Evolutionary conservation across 1,284 basidiomycete species (phyloP).

Genomic region (Afroboletus lepidellus): DNA sequence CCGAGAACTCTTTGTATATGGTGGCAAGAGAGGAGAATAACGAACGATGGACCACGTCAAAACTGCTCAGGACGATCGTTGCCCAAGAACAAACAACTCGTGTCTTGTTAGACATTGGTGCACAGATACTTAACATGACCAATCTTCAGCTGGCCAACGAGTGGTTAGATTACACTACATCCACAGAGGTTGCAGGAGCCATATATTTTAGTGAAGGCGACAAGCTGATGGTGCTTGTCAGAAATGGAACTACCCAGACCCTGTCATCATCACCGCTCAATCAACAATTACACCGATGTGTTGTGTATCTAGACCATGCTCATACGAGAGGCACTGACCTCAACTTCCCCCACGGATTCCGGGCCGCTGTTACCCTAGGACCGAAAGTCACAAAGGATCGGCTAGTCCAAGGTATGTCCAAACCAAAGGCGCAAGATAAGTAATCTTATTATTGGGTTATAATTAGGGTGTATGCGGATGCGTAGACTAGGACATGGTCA

Average conservation of each 20-base stretch:
- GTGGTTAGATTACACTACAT: too few species aligned
- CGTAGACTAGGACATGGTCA: too few species aligned
- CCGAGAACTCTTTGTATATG: too few species aligned
- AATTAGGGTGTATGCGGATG: too few species aligned
- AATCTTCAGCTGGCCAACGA: too few species aligned
- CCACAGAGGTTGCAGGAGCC: background rate
- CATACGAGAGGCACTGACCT: background rate
- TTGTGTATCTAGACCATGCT: background rate
- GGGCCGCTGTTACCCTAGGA: background rate
- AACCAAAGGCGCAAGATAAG: background rate
- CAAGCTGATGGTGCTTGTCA: background rate
- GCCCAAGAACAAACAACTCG: too few species aligned
- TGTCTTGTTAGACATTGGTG: too few species aligned
- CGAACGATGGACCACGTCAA: too few species aligned
- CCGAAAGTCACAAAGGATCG: background rate
- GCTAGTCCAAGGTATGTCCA: background rate
- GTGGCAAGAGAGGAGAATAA: too few species aligned
- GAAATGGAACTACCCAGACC: background rate
- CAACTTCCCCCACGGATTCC: background rate
- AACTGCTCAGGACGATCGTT: too few species aligned
- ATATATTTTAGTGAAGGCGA: background rate
- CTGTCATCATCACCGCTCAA: background rate
- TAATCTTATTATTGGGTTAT: too few species aligned
- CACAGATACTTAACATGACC: too few species aligned
- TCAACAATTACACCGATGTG: background rate